phyloP scores from a whole-genome alignment of 345 rosid species.

The Bruguiera gymnorhiza region DNA sequence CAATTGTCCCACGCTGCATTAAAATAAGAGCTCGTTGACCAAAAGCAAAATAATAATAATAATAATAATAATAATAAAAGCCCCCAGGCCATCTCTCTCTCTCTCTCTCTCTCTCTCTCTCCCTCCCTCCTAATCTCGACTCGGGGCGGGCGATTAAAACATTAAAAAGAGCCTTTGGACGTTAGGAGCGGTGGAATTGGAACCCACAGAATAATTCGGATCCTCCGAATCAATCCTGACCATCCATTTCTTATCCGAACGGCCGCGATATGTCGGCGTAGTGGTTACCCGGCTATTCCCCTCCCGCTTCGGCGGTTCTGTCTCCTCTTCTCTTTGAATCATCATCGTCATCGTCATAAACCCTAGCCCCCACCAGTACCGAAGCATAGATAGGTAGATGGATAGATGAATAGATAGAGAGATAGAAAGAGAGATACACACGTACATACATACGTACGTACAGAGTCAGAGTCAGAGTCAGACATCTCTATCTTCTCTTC shows the following conservation, averaged over 20 bases:
- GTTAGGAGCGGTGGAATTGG: background rate
- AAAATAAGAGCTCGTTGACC: too few relatives aligned
- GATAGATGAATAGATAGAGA: background rate
- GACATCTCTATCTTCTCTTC: conserved; percentile 4
- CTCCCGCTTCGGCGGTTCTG: background rate
- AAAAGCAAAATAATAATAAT: too few relatives aligned
- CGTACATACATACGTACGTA: too few relatives aligned
- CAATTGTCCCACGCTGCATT: too few relatives aligned
- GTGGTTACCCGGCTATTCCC: conserved; percentile 4
- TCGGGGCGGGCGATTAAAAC: background rate
- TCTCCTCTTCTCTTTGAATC: background rate
- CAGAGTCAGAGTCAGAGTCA: too few relatives aligned
- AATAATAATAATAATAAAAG: background rate
- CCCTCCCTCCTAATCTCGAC: background rate
- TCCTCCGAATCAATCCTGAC: conserved; percentile 9
- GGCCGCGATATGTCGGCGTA: conserved; percentile 2
- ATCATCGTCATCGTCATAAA: conserved; percentile 9
- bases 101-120: background rate
- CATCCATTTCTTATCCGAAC: conserved; percentile 4
- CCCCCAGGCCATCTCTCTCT: background rate
- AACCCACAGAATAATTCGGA: conserved; percentile 1
- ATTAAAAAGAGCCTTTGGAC: background rate
- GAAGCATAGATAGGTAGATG: background rate
- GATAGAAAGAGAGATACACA: background rate
- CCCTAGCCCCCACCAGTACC: conserved; percentile 22